These are phyloP conservation scores for Flaveria trinervia DNA, from an alignment of 129 eudicot genomes.

Conservation along the genomic window DNA sequence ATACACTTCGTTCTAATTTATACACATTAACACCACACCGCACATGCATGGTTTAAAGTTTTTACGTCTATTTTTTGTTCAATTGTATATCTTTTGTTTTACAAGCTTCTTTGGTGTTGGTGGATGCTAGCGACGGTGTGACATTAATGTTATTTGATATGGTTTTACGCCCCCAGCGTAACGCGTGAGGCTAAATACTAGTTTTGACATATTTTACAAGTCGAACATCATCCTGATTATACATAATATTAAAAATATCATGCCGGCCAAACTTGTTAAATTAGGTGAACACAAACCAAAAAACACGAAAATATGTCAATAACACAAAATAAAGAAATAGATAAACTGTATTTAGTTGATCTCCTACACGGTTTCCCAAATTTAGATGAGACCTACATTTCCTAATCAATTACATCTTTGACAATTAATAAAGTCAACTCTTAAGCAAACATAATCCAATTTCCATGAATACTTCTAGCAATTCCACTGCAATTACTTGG, in stretches of 20 bases:
- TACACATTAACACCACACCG: no score
- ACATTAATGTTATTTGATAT: no score
- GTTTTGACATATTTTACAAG: no score
- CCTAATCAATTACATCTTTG: constrained; percentile 25
- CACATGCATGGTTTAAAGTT: no score
- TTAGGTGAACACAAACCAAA: constrained; percentile 8
- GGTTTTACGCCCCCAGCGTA: no score
- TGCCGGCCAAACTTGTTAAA: constrained; percentile 5
- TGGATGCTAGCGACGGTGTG: no score
- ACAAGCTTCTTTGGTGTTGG: no score
- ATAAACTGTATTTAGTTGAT: background rate
- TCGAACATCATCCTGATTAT: background rate
- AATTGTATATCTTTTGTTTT: no score
- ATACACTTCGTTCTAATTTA: no score
- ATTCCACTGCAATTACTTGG: constrained; percentile 25
- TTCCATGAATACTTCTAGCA: constrained; percentile 23
- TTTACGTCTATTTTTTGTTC: no score
- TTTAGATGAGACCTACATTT: constrained; percentile 27
- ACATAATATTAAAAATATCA: background rate
- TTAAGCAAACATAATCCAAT: background rate
- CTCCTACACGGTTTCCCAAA: constrained; percentile 26
- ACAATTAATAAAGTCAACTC: constrained; percentile 33
- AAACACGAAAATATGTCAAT: background rate
- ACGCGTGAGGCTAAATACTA: no score
- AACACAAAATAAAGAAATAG: background rate